Conservation (phyloP, 192 early-diverging fungal species). For the Linnemannia zychae region DNA sequence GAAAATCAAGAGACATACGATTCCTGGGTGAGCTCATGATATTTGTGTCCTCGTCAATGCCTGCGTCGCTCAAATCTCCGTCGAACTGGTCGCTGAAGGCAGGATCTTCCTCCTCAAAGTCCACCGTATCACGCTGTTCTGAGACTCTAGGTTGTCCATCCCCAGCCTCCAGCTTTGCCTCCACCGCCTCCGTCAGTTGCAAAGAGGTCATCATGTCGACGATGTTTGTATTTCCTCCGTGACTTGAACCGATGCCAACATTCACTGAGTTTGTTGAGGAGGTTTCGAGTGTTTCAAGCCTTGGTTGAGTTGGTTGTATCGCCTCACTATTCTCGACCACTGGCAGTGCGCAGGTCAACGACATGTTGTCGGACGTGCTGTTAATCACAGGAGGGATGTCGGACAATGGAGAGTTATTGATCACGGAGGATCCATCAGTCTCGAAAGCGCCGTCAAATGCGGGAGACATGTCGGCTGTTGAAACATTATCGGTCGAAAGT, state of each 20-base stretch:
- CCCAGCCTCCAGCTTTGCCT: neutral
- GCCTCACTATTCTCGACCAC: neutral
- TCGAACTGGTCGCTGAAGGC: neutral
- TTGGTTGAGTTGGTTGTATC: neutral
- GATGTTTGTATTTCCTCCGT: neutral
- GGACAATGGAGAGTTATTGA: too few species aligned
- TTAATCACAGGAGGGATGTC: neutral
- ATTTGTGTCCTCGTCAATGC: neutral
- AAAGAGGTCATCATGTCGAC: neutral
- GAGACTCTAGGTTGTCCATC: neutral
- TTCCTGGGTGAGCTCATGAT: conserved; percentile 5
- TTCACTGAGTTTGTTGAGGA: neutral
- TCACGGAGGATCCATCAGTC: too few species aligned
- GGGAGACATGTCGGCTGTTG: too few species aligned
- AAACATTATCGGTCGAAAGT: neutral
- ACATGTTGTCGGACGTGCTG: neutral
- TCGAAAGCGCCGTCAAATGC: too few species aligned
- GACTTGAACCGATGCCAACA: neutral
- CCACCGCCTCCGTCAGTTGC: neutral
- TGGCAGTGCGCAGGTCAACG: too few species aligned
- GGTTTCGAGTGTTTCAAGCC: neutral
- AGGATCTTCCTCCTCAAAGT: neutral
- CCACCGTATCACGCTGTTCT: neutral
- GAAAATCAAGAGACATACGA: conserved; percentile 32
- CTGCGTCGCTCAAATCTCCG: neutral